phyloP scores from a whole-genome alignment of 2,329 filamentous ascomycete genomes.

The Neospermospora avenae region DNA sequence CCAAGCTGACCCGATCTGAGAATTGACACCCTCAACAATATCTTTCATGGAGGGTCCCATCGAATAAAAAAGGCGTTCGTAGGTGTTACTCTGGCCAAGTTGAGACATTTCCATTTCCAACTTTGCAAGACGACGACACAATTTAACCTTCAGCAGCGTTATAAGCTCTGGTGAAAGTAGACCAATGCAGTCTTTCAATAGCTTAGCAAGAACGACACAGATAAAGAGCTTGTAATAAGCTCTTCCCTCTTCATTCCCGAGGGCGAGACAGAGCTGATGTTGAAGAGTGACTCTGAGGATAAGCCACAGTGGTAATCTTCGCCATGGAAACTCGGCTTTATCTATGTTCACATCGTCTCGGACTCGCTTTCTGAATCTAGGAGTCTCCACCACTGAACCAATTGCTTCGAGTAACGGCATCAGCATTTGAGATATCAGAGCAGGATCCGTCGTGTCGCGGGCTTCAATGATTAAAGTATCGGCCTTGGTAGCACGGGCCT shows the following conservation, averaged over 20 bases:
- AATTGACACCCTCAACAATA: conserved; percentile 33
- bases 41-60: conserved; percentile 32
- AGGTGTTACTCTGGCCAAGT: conserved; percentile 16
- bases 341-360: conserved; percentile 59
- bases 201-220: conserved; percentile 43
- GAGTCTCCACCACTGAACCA: conserved; percentile 40
- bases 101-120: conserved; percentile 43
- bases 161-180: conserved; percentile 37
- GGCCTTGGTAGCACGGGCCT: conserved; percentile 50
- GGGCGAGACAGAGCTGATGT: conserved; percentile 44
- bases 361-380: conserved; percentile 52
- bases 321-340: conserved; percentile 53
- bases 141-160: conserved; percentile 46
- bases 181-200: conserved; percentile 43
- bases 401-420: conserved; percentile 56
- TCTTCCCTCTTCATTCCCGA: conserved; percentile 43
- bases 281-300: conserved; percentile 56
- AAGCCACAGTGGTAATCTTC: conserved; percentile 60
- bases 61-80: conserved; percentile 32
- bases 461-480: conserved; percentile 46
- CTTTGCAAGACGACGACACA: conserved; percentile 57
- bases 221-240: conserved; percentile 57
- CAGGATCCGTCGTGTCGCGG: conserved; percentile 55
- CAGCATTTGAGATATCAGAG: conserved; percentile 56
- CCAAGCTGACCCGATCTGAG: conserved; percentile 39